These are phyloP conservation scores for Phytopythium boreale DNA, from an alignment of 352 stramenopile genomes.

Conservation along the genomic window DNA sequence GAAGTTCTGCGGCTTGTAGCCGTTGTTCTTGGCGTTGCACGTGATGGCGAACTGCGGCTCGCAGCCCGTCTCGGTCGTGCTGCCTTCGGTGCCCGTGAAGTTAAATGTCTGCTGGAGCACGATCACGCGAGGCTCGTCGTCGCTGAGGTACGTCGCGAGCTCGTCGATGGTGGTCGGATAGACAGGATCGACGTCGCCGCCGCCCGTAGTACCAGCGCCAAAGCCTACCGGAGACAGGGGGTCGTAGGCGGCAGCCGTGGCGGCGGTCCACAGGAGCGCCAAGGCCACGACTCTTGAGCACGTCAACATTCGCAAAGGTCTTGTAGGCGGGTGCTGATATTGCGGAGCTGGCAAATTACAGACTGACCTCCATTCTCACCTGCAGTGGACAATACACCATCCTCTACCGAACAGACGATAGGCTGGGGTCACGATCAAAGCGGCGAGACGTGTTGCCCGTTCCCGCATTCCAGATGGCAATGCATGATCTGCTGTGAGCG, in stretches of 20 bases:
- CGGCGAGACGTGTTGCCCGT: no score
- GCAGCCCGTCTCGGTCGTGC: slow-evolving; percentile 34
- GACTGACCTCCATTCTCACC: no score
- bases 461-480: no score
- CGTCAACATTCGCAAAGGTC: no score
- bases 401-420: no score
- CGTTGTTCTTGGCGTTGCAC: slow-evolving; percentile 27
- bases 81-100: slow-evolving; percentile 30
- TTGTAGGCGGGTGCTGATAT: no score
- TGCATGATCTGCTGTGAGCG: no score
- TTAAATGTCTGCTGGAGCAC: slow-evolving; percentile 34
- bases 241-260: not conserved
- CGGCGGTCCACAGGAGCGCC: not conserved
- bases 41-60: slow-evolving; percentile 14
- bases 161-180: slow-evolving; percentile 15
- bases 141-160: slow-evolving; percentile 23
- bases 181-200: not conserved
- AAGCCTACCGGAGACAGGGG: not conserved
- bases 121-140: slow-evolving; percentile 26
- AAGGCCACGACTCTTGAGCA: no score
- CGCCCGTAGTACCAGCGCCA: not conserved
- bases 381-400: no score
- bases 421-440: no score
- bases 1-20: slow-evolving; percentile 31
- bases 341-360: no score